Evolutionary conservation across 345 rosid species (phyloP), one percentile per base, ranked within the genome.

Genomic region (Populus pruinosa): DNA sequence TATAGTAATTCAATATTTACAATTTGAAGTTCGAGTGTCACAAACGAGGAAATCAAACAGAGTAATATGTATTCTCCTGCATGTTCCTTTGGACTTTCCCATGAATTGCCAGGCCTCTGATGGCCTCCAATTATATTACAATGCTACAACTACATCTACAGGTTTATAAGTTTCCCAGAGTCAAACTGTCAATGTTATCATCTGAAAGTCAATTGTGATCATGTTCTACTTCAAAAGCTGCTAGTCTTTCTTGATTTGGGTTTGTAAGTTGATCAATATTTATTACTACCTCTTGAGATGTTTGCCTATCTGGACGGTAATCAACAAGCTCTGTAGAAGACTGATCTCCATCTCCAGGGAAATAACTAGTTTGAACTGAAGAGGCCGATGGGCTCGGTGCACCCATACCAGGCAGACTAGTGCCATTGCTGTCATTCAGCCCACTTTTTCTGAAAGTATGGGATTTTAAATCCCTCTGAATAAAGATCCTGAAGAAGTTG

Each of bases 391-490:
- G 76, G 17, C 77, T 78, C 53, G 59, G 72, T 13, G 66, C 70
- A 36, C 47, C 18, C 8, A 50, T 31, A 8, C 41, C 14, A n/a
- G 77, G 53, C 13, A 14, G 38, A 21, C 8, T 7, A 21, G 0
- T 5, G 21, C 39, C 49, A 61, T 38, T 25, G 14, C 9, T 76
- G 6, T 33, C 73, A 39, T 35, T 44, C 4, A 2, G 4, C 33
- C 25, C 71, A 62, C 47, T 61, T 27, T 59, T 62, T 35, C 49
- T 72, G 70, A 81, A 76, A 44, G 80, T 72, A 53, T 72, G 80
- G 0, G 56, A 81, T 27, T 25, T 67, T 33, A 77, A 49, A 31
- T 81, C 83, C 66, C 61, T 81, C 38, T 81, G 55, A 20, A 72
- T 35, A n/a, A 65, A 77, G 27, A 67, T 61, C 49, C 64, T 81